Conservation (phyloP, 371 early-diverging fungal species). For the Amoeboaphelidium protococcarum region DNA sequence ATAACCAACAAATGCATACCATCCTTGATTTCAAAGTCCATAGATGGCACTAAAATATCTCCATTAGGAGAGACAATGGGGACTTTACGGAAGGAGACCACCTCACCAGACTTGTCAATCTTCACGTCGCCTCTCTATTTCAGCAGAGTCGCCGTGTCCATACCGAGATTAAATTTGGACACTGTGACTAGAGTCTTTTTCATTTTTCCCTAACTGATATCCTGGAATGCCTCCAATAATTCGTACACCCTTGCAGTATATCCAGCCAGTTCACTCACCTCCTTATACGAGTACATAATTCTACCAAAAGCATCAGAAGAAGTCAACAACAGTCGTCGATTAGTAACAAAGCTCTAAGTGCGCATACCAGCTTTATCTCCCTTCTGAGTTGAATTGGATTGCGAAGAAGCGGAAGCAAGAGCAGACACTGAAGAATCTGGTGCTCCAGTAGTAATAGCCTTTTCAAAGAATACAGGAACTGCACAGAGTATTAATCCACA, state of each 20-base stretch:
- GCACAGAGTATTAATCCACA: slow-evolving; percentile 41
- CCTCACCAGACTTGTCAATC: slow-evolving; percentile 15
- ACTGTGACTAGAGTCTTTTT: background rate
- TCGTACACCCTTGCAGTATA: slow-evolving; percentile 55
- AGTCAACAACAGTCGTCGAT: slow-evolving; percentile 30
- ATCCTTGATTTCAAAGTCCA: slow-evolving; percentile 10
- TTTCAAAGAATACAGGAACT: slow-evolving; percentile 45
- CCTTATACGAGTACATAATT: slow-evolving; percentile 48
- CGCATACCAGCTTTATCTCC: slow-evolving; percentile 21
- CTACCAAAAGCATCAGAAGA: slow-evolving; percentile 21
- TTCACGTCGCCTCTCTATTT: background rate
- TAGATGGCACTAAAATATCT: slow-evolving; percentile 53
- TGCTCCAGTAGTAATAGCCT: slow-evolving; percentile 6
- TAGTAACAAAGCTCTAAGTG: slow-evolving; percentile 70
- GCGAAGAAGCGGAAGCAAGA: slow-evolving; percentile 7
- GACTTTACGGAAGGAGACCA: slow-evolving; percentile 20
- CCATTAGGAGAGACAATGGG: slow-evolving; percentile 13
- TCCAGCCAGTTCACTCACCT: too few relatives aligned
- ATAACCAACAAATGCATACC: slow-evolving; percentile 47
- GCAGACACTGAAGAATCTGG: background rate
- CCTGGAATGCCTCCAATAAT: slow-evolving; percentile 34
- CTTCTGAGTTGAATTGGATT: slow-evolving; percentile 12
- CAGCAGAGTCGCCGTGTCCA: background rate
- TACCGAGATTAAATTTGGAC: background rate
- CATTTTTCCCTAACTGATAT: slow-evolving; percentile 20